Evolutionary conservation across 768 basidiomycete species (phyloP).

Genomic region (Auriculariales sp.): DNA sequence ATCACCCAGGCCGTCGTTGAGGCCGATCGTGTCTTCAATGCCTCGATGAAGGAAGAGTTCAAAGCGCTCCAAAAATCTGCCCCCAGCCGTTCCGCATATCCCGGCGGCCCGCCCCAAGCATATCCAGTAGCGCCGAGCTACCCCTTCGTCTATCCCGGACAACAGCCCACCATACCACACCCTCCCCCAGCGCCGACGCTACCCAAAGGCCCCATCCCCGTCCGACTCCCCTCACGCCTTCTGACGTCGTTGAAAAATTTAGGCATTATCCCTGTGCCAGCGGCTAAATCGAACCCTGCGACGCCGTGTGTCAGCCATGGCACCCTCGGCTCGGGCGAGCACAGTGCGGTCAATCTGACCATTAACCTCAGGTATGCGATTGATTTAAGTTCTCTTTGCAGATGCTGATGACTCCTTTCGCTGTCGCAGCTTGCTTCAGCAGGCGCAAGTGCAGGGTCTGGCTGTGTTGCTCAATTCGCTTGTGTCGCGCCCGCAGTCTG

Average conservation of each 20-base stretch:
- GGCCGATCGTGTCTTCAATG: conserved; percentile 46
- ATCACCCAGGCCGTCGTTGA: conserved; percentile 54
- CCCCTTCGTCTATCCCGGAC: conserved; percentile 15
- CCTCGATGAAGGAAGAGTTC: conserved; percentile 41
- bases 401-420: too few relatives aligned
- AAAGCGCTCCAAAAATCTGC: too few relatives aligned
- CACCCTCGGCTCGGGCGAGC: conserved; percentile 54
- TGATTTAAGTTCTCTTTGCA: too few relatives aligned
- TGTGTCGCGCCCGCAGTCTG: conserved; percentile 30
- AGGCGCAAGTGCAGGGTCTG: conserved; percentile 63
- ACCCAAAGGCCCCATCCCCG: conserved; percentile 28
- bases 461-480: conserved; percentile 58
- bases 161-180: background rate
- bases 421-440: conserved; percentile 52
- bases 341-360: conserved; percentile 61
- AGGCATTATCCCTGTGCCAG: conserved; percentile 59
- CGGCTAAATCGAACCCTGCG: conserved; percentile 35
- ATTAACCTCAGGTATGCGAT: conserved; percentile 75
- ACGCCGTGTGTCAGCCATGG: conserved; percentile 58
- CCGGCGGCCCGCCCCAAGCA: background rate
- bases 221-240: conserved; percentile 52
- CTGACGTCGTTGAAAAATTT: conserved; percentile 47
- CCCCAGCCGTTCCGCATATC: background rate
- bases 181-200: background rate
- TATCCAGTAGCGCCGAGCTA: conserved; percentile 8